phyloP scores from a whole-genome alignment of 2,329 filamentous ascomycete genomes.

The Penicillium sp. region DNA sequence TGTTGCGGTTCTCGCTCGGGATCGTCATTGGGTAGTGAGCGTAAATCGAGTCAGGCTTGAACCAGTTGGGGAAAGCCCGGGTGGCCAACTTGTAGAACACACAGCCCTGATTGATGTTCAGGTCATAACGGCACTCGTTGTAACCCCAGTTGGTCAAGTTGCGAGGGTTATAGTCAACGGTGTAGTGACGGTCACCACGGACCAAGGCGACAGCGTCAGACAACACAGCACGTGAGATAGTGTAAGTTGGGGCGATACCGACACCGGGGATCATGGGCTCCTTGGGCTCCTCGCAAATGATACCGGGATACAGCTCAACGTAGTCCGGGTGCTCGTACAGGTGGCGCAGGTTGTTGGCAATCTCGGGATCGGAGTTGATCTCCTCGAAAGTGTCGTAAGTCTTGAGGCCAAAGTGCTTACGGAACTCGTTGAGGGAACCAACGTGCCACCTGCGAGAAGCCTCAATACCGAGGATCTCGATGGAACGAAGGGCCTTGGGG shows the following conservation, averaged over 20 bases:
- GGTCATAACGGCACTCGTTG: constrained; percentile 72
- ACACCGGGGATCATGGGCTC: constrained; percentile 72
- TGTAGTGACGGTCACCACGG: constrained; percentile 78
- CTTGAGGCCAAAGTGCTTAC: constrained; percentile 78
- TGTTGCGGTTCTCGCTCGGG: constrained; percentile 71
- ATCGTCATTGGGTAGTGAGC: constrained; percentile 75
- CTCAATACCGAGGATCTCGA: constrained; percentile 80
- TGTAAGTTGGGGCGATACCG: constrained; percentile 75
- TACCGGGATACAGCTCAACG: constrained; percentile 78
- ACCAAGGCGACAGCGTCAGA: constrained; percentile 80
- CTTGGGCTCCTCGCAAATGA: constrained; percentile 77
- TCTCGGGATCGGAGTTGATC: constrained; percentile 75
- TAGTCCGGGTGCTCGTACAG: constrained; percentile 74
- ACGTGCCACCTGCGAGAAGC: constrained; percentile 77
- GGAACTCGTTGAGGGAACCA: constrained; percentile 80
- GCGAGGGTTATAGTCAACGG: constrained; percentile 72
- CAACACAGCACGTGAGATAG: constrained; percentile 74
- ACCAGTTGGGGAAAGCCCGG: constrained; percentile 78
- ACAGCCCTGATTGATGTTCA: constrained; percentile 76
- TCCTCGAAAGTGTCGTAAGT: constrained; percentile 78
- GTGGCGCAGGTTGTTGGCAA: constrained; percentile 66
- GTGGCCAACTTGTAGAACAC: constrained; percentile 84
- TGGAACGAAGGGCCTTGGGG: constrained; percentile 70
- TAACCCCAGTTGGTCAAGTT: constrained; percentile 84
- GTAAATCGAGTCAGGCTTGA: constrained; percentile 76